Evolutionary conservation across 352 stramenopile genomes (phyloP), one percentile per base, ranked within the genome.

Genomic region (Thalassiosira livingstoniorum): DNA sequence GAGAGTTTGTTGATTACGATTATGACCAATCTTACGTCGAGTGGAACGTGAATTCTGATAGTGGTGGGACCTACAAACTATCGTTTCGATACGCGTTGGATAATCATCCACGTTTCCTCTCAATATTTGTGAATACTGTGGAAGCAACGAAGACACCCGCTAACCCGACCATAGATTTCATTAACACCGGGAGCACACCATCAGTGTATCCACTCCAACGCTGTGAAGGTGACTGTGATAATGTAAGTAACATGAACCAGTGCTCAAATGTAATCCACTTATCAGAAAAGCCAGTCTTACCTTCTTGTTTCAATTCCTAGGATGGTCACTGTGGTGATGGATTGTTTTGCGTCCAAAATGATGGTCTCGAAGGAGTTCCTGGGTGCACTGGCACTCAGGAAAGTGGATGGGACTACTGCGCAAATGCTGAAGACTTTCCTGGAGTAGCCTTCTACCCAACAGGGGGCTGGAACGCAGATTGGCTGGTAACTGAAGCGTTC

Each of bases 201-300:
- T 5, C 7, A 54, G n/a, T 29, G 43, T 75, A 72, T 61, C 85
- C 76, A 70, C 75, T 94, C 54, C 58, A 82, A 27, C 66, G 77
- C 37, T 93, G 88, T 78, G 67, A 85, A 73, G 75, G 80, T 21
- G 78, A 90, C 53, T 91, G 86, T 61, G 77, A 91, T 39, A 80
- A 29, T 42, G 58, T 51, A 18, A 47, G 29, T 27, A 31, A 66
- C n/a, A n/a, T n/a, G n/a, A n/a, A n/a, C n/a, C n/a, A n/a, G n/a
- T n/a, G n/a, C n/a, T n/a, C n/a, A n/a, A n/a, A n/a, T n/a, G n/a
- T n/a, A n/a, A n/a, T n/a, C n/a, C n/a, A n/a, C n/a, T n/a, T n/a
- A n/a, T n/a, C n/a, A n/a, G n/a, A n/a, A n/a, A n/a, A n/a, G n/a
- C n/a, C n/a, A n/a, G n/a, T n/a, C n/a, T n/a, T n/a, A n/a, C n/a